Percentiles rank a stretch among this genome's conserved stretches.
Conservation (phyloP, 495 filamentous ascomycete genomes). For the Achaetomiella virescens region DNA sequence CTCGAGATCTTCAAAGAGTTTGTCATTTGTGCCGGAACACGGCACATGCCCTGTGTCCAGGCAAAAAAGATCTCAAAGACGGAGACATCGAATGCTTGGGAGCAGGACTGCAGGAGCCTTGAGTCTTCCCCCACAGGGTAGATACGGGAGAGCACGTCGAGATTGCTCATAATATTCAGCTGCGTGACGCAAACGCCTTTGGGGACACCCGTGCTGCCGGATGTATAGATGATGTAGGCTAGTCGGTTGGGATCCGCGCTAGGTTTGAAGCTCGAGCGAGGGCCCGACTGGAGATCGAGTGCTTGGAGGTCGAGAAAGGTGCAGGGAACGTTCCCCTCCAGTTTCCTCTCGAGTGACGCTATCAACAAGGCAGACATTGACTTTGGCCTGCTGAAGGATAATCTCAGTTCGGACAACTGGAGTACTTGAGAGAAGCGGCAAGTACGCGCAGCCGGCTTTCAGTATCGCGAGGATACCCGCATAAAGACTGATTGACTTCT, state of each 20-base stretch:
- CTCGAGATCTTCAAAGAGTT: slow-evolving; percentile 59
- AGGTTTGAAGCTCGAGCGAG: slow-evolving; percentile 29
- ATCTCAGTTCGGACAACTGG: slow-evolving; percentile 48
- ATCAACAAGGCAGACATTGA: slow-evolving; percentile 43
- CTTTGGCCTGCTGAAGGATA: slow-evolving; percentile 49
- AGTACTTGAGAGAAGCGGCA: slow-evolving; percentile 62
- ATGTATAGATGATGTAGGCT: slow-evolving; percentile 61
- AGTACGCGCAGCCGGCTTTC: slow-evolving; percentile 67
- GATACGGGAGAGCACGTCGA: slow-evolving; percentile 50
- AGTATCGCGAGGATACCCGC: slow-evolving; percentile 62
- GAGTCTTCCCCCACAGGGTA: slow-evolving; percentile 49
- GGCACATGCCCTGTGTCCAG: slow-evolving; percentile 64
- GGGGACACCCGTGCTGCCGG: slow-evolving; percentile 58
- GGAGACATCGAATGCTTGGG: slow-evolving; percentile 69
- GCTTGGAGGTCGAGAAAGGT: slow-evolving; percentile 33
- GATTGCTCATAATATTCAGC: slow-evolving; percentile 60
- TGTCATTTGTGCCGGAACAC: slow-evolving; percentile 60
- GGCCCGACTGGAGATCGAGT: slow-evolving; percentile 15
- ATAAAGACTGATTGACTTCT: slow-evolving; percentile 64
- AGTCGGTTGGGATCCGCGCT: slow-evolving; percentile 31
- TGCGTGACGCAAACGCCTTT: slow-evolving; percentile 69
- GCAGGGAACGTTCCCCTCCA: slow-evolving; percentile 24
- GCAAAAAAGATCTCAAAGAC: slow-evolving; percentile 79
- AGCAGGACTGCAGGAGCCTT: slow-evolving; percentile 64
- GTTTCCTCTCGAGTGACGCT: slow-evolving; percentile 8